A percentile compares a stretch with the other conserved stretches of the same genome.
These are phyloP conservation scores for Pseudomicrostroma phylloplanum DNA, from an alignment of 1,284 basidiomycete genomes.

Conservation along the genomic window DNA sequence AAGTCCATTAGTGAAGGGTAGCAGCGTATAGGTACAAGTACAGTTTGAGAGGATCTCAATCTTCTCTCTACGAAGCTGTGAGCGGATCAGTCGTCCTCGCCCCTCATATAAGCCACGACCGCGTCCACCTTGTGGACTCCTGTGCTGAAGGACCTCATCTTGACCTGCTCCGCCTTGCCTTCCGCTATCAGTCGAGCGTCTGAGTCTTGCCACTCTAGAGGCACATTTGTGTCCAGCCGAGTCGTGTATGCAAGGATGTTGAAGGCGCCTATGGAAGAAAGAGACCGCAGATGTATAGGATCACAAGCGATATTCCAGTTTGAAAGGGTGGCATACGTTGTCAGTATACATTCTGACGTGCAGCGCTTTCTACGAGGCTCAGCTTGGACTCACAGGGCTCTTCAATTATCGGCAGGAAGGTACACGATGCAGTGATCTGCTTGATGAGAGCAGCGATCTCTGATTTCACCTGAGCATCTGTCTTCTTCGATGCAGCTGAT, in stretches of 20 bases:
- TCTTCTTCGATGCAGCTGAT: slow-evolving; percentile 50
- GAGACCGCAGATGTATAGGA: neutral
- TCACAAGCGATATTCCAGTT: neutral
- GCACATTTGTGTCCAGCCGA: slow-evolving; percentile 62
- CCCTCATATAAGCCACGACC: slow-evolving; percentile 52
- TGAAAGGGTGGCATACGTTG: neutral
- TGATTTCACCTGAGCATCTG: slow-evolving; percentile 85
- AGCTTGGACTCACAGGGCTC: slow-evolving; percentile 69
- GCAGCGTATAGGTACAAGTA: too few species aligned
- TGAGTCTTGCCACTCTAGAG: slow-evolving; percentile 86
- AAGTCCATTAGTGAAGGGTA: too few species aligned
- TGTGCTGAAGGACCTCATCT: slow-evolving; percentile 52
- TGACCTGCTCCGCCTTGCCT: slow-evolving; percentile 91
- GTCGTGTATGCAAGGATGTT: slow-evolving; percentile 83
- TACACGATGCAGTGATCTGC: slow-evolving; percentile 93
- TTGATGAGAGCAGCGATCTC: slow-evolving; percentile 97
- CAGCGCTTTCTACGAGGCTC: neutral
- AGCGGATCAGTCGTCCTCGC: slow-evolving; percentile 30
- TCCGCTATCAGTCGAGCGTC: slow-evolving; percentile 91
- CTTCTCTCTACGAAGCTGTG: too few species aligned
- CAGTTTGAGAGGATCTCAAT: too few species aligned
- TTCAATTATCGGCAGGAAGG: slow-evolving; percentile 88
- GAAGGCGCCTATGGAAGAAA: slow-evolving; percentile 57
- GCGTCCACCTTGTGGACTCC: slow-evolving; percentile 53
- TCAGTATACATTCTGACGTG: neutral